phyloP scores from a whole-genome alignment of 164 flowering plant genomes.

The Akebia trifoliata region DNA sequence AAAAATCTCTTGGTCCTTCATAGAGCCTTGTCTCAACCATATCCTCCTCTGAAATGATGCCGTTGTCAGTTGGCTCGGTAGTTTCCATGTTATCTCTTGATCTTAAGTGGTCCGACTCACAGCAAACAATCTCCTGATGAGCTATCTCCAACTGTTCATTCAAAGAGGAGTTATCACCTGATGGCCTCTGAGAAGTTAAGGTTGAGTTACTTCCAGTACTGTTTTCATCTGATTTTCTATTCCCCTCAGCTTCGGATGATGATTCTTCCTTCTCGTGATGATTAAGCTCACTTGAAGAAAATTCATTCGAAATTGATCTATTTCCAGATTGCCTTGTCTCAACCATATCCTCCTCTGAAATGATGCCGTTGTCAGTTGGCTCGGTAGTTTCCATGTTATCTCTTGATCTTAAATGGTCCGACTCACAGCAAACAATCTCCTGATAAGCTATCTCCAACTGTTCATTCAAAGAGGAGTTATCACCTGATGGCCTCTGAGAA shows the following conservation, averaged over 20 bases:
- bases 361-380: constrained; percentile 12
- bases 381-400: constrained; percentile 27
- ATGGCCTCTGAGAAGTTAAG: constrained; percentile 12
- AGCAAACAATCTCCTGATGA: constrained; percentile 10
- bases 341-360: constrained; percentile 19
- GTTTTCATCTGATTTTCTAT: background rate
- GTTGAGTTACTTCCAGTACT: background rate
- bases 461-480: constrained; percentile 17
- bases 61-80: constrained; percentile 14
- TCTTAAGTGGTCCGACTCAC: constrained; percentile 19
- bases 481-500: constrained; percentile 11
- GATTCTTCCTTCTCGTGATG: constrained; percentile 12
- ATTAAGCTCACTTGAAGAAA: constrained; percentile 19
- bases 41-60: constrained; percentile 23
- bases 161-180: constrained; percentile 15
- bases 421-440: constrained; percentile 7
- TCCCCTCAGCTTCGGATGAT: constrained; percentile 7
- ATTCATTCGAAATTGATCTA: constrained; percentile 9
- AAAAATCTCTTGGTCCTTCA: constrained; percentile 12
- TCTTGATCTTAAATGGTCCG: constrained; percentile 20
- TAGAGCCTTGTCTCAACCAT: constrained; percentile 14
- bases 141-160: constrained; percentile 23
- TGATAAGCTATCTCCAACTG: constrained; percentile 23
- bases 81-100: constrained; percentile 24
- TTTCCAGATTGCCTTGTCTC: constrained; percentile 14